Percentiles rank a stretch among this genome's conserved stretches.
Conservation (phyloP, 306 rosid genomes). For the Vicia villosa region DNA sequence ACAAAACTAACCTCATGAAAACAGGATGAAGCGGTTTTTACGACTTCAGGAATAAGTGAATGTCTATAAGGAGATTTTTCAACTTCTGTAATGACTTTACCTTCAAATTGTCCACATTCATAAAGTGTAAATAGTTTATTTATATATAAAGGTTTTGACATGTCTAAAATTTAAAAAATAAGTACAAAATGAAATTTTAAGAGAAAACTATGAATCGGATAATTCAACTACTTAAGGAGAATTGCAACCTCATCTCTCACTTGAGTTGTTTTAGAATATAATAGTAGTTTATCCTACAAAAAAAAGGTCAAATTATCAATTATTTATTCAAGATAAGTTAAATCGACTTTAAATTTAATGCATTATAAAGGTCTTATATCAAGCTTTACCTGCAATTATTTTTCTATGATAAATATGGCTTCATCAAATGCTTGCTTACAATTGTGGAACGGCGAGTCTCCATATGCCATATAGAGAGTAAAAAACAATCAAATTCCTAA, state of each 20-base stretch:
- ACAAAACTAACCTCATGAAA: too few relatives aligned
- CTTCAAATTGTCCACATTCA: too few relatives aligned
- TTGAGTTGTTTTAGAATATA: constrained; percentile 83
- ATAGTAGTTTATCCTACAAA: constrained; percentile 71
- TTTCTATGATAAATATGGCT: constrained; percentile 67
- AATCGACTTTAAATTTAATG: constrained; percentile 15
- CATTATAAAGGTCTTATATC: too few relatives aligned
- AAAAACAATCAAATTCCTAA: background rate
- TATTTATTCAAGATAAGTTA: constrained; percentile 15
- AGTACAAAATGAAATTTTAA: too few relatives aligned
- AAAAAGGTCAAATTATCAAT: constrained; percentile 30
- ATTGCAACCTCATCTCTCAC: constrained; percentile 95
- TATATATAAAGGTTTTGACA: too few relatives aligned
- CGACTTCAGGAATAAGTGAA: too few relatives aligned
- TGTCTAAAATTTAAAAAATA: too few relatives aligned
- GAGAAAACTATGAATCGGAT: too few relatives aligned
- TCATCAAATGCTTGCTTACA: constrained; percentile 93
- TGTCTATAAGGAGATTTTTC: too few relatives aligned
- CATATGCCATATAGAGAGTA: constrained; percentile 59
- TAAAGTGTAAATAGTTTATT: too few relatives aligned
- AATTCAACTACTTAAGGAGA: constrained; percentile 77
- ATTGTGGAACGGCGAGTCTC: constrained; percentile 84
- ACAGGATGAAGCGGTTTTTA: too few relatives aligned
- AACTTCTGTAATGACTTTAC: too few relatives aligned
- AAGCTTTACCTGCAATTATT: constrained; percentile 85